A percentile compares a stretch with the other conserved stretches of the same genome.
Conservation (phyloP, 208 protist genomes). For the Leishmania gerbilli region DNA sequence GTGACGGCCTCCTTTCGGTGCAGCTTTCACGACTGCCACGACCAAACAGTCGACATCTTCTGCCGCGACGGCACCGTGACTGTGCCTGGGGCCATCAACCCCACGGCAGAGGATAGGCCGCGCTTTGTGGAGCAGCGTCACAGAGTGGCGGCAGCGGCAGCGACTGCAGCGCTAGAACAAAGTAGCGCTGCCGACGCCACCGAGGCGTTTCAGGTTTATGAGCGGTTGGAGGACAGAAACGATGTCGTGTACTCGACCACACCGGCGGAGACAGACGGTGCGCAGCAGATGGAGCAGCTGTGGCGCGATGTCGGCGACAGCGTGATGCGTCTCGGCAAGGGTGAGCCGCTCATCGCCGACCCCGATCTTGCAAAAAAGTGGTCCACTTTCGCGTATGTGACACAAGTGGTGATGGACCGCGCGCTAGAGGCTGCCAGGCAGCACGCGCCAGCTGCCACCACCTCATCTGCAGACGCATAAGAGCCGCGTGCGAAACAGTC, state of each 20-base stretch:
- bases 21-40: conserved; percentile 54
- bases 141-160: conserved; percentile 12
- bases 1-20: conserved; percentile 64
- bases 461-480: background rate
- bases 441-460: conserved; percentile 10
- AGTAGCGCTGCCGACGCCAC: conserved; percentile 9
- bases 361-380: conserved; percentile 53
- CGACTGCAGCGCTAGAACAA: conserved; percentile 22
- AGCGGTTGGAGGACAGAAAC: conserved; percentile 23
- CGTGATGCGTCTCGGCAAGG: conserved; percentile 43
- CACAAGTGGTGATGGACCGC: conserved; percentile 62
- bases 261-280: conserved; percentile 36
- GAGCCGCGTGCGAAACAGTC: background rate
- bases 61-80: conserved; percentile 51
- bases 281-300: conserved; percentile 61
- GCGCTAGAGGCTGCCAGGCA: conserved; percentile 49
- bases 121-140: conserved; percentile 34
- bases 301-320: conserved; percentile 68
- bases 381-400: conserved; percentile 48
- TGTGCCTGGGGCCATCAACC: conserved; percentile 66
- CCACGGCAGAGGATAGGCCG: conserved; percentile 41
- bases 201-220: conserved; percentile 26
- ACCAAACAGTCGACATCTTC: conserved; percentile 59
- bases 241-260: conserved; percentile 34
- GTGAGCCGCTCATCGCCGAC: conserved; percentile 45